Evolutionary conservation across 305 asterid genomes (phyloP).

Genomic region (Rubia balearica): DNA sequence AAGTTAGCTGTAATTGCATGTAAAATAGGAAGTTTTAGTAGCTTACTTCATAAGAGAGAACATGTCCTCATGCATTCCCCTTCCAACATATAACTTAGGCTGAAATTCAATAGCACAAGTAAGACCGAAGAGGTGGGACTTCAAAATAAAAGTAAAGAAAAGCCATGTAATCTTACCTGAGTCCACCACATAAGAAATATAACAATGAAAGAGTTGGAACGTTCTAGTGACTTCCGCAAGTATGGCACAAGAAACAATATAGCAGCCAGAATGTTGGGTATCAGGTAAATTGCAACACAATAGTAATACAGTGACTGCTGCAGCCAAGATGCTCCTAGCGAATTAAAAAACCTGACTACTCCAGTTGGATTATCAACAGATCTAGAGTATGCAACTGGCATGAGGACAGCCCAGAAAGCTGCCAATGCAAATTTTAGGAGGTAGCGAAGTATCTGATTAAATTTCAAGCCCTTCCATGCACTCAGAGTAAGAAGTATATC

Average conservation of each 20-base stretch:
- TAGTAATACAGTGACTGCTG: slow-evolving; percentile 60
- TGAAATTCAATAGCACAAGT: slow-evolving; percentile 30
- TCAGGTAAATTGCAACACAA: slow-evolving; percentile 74
- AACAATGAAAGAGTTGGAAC: slow-evolving; percentile 70
- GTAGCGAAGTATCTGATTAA: slow-evolving; percentile 76
- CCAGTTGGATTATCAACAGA: slow-evolving; percentile 83
- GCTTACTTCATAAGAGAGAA: slow-evolving; percentile 88
- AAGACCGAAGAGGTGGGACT: slow-evolving; percentile 24
- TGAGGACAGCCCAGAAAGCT: slow-evolving; percentile 77
- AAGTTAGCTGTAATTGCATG: slow-evolving; percentile 4
- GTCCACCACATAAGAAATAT: slow-evolving; percentile 92
- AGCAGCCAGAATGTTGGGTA: slow-evolving; percentile 82
- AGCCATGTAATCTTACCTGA: slow-evolving; percentile 47
- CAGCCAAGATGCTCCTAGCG: slow-evolving; percentile 73
- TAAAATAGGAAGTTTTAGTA: slow-evolving; percentile 6
- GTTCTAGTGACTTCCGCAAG: slow-evolving; percentile 75
- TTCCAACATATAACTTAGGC: slow-evolving; percentile 95
- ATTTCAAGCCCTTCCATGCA: slow-evolving; percentile 91
- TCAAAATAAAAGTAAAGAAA: slow-evolving; percentile 15
- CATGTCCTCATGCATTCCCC: slow-evolving; percentile 99
- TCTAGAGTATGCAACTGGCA: slow-evolving; percentile 76
- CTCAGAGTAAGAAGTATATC: slow-evolving; percentile 70
- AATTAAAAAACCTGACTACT: slow-evolving; percentile 58
- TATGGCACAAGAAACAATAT: slow-evolving; percentile 70
- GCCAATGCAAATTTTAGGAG: slow-evolving; percentile 77